phyloP scores from a whole-genome alignment of 352 stramenopile species.

The Aphanomyces euteiches region DNA sequence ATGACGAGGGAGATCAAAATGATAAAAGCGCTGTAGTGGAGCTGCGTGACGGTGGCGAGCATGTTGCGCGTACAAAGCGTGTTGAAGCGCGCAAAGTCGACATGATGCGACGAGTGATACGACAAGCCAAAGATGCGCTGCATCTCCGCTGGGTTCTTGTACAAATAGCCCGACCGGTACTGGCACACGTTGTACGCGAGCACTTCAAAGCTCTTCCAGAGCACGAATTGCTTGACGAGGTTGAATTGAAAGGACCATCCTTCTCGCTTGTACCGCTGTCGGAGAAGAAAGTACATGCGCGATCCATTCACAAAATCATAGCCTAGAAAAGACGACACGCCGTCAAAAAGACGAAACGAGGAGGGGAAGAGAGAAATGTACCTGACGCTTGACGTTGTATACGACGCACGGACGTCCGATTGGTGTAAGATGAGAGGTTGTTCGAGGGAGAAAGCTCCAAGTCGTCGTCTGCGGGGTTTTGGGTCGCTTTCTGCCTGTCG shows the following conservation, averaged over 20 bases:
- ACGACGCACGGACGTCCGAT: slow-evolving; percentile 35
- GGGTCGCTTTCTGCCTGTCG: background rate
- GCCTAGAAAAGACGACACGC: slow-evolving; percentile 33
- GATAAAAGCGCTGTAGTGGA: slow-evolving; percentile 73
- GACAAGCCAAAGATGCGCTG: slow-evolving; percentile 65
- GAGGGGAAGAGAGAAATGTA: slow-evolving; percentile 29
- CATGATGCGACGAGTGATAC: slow-evolving; percentile 25
- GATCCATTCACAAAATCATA: slow-evolving; percentile 76
- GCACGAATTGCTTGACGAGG: slow-evolving; percentile 72
- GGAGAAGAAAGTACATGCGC: slow-evolving; percentile 61
- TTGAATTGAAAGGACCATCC: slow-evolving; percentile 79
- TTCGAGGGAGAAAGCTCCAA: slow-evolving; percentile 27
- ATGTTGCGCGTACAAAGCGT: slow-evolving; percentile 84
- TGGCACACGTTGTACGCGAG: slow-evolving; percentile 87
- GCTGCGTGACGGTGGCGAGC: slow-evolving; percentile 72
- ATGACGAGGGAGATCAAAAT: slow-evolving; percentile 73
- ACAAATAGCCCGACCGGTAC: slow-evolving; percentile 80
- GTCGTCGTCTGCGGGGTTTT: background rate
- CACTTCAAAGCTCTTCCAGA: slow-evolving; percentile 87
- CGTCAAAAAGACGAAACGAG: slow-evolving; percentile 25
- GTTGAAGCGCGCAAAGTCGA: slow-evolving; percentile 62
- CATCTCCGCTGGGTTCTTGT: slow-evolving; percentile 86
- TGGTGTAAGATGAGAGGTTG: slow-evolving; percentile 18
- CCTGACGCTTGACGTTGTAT: slow-evolving; percentile 18
- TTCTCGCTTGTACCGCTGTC: slow-evolving; percentile 76